Conservation (phyloP, 805 yeast genomes). For the Kockiozyma suomiensis region DNA sequence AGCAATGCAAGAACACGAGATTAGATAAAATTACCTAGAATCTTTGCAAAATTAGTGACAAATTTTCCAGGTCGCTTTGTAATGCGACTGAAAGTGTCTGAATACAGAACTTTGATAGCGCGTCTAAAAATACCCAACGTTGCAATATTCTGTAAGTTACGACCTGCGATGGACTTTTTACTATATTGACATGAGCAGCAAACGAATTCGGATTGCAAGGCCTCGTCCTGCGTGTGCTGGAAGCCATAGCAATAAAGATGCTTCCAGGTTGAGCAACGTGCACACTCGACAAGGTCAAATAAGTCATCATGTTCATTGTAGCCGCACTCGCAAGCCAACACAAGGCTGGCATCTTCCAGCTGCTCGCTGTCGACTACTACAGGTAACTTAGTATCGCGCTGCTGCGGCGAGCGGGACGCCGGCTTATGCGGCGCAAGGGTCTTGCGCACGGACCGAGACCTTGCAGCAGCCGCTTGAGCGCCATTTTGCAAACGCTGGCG, state of each 20-base stretch:
- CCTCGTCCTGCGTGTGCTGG: constrained; percentile 14
- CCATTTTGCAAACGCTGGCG: not conserved
- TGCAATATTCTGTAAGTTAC: constrained; percentile 3
- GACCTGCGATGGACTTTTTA: not conserved
- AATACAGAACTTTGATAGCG: constrained; percentile 18
- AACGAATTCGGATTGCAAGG: constrained; percentile 9
- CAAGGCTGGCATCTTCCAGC: not conserved
- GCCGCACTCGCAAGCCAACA: constrained; percentile 27
- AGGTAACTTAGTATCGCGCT: not conserved
- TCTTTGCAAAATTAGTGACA: not conserved
- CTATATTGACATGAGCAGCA: constrained; percentile 22
- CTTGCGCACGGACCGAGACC: constrained; percentile 1
- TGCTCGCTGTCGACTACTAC: not conserved
- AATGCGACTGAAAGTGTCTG: not conserved
- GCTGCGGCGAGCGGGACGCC: not conserved
- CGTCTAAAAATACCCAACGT: constrained; percentile 24
- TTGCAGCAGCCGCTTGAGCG: not conserved
- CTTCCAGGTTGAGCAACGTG: constrained; percentile 24
- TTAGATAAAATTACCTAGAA: not conserved
- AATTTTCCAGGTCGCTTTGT: not conserved
- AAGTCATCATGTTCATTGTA: constrained; percentile 16
- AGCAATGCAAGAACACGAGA: too few relatives aligned
- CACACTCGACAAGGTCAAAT: constrained; percentile 31
- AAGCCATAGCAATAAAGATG: constrained; percentile 33
- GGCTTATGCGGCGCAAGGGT: not conserved